Conservation (phyloP, 805 yeast species). For the Metschnikowia continentalis region DNA sequence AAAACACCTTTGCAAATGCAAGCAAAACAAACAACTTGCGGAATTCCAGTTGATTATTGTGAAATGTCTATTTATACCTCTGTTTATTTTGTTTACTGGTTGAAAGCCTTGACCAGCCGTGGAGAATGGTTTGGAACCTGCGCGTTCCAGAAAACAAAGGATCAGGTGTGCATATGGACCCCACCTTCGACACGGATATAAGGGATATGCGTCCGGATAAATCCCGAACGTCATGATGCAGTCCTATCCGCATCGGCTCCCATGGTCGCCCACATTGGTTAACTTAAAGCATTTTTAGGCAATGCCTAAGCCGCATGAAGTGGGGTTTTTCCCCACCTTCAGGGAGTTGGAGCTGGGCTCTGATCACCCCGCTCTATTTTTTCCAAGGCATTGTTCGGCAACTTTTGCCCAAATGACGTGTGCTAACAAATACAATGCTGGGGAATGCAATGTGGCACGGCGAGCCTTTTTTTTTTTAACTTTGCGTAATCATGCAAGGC, state of each 20-base stretch:
- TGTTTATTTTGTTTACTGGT: slow-evolving; percentile 3
- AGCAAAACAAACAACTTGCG: neutral
- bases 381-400: neutral
- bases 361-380: too few relatives aligned
- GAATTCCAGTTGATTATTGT: neutral
- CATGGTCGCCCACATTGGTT: neutral
- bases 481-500: neutral
- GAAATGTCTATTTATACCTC: neutral
- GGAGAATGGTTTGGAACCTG: neutral
- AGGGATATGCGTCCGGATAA: slow-evolving; percentile 3
- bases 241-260: neutral
- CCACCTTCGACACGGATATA: neutral
- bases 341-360: too few relatives aligned
- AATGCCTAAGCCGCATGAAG: too few relatives aligned
- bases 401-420: neutral
- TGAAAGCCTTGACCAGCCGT: slow-evolving; percentile 1
- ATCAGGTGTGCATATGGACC: neutral
- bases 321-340: neutral
- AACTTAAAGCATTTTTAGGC: too few relatives aligned
- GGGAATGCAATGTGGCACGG: neutral
- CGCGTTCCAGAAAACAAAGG: neutral
- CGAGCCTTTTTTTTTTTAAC: neutral
- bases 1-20: neutral
- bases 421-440: neutral
- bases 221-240: neutral